Conservation (phyloP, 2,329 filamentous ascomycete genomes). For the Ophiocordyceps unilateralis region DNA sequence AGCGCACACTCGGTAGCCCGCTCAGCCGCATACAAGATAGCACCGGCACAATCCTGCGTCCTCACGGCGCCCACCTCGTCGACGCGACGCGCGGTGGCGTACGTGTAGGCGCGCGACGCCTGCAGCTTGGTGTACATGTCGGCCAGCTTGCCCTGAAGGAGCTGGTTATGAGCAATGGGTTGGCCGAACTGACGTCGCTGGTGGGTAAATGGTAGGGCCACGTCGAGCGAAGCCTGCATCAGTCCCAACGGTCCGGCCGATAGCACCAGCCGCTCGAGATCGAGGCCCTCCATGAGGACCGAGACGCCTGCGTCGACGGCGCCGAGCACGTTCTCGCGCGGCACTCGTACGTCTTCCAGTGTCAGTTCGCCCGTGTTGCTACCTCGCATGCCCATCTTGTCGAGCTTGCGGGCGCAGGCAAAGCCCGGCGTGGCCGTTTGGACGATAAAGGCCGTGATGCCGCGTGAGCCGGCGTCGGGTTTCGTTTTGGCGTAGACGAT, state of each 20-base stretch:
- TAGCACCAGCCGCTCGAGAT: slow-evolving; percentile 83
- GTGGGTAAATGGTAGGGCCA: slow-evolving; percentile 77
- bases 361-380: slow-evolving; percentile 90
- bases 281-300: slow-evolving; percentile 91
- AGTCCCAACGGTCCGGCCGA: slow-evolving; percentile 81
- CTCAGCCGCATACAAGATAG: slow-evolving; percentile 86
- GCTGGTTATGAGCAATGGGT: slow-evolving; percentile 81
- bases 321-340: slow-evolving; percentile 65
- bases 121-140: slow-evolving; percentile 96
- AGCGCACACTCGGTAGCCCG: slow-evolving; percentile 72
- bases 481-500: slow-evolving; percentile 96
- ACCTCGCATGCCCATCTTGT: slow-evolving; percentile 96
- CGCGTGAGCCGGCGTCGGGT: slow-evolving; percentile 64
- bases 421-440: slow-evolving; percentile 58
- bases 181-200: slow-evolving; percentile 72
- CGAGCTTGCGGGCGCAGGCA: slow-evolving; percentile 74
- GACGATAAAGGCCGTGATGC: slow-evolving; percentile 89
- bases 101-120: slow-evolving; percentile 74
- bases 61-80: slow-evolving; percentile 58
- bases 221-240: slow-evolving; percentile 83
- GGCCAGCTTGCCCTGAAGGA: slow-evolving; percentile 81
- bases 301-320: slow-evolving; percentile 64
- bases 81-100: slow-evolving; percentile 60
- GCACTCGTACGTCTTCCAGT: slow-evolving; percentile 83
- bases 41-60: slow-evolving; percentile 87